phyloP scores from a whole-genome alignment of 495 filamentous ascomycete species.

The Penicillium paxilli region DNA sequence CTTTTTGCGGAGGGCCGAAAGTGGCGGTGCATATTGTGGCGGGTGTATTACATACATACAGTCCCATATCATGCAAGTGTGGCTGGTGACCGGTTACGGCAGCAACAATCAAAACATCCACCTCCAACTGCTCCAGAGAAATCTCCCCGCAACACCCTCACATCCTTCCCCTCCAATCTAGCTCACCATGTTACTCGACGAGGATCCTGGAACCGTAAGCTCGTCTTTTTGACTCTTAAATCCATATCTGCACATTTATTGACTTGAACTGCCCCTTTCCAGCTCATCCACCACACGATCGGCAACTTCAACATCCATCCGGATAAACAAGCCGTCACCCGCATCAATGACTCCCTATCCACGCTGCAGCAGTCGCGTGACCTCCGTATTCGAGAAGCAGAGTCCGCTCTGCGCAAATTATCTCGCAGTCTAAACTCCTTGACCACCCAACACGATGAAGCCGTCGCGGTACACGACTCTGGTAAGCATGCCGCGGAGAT shows the following conservation, averaged over 20 bases:
- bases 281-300: constrained; percentile 90
- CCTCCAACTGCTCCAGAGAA: constrained; percentile 1
- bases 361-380: constrained; percentile 77
- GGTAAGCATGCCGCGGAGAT: constrained; percentile 78
- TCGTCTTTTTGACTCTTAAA: not conserved
- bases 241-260: constrained; percentile 17
- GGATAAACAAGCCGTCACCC: constrained; percentile 81
- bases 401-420: constrained; percentile 69
- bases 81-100: constrained; percentile 38
- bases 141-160: not conserved
- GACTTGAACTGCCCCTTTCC: not conserved
- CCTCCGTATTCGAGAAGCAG: constrained; percentile 70
- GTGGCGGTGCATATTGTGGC: constrained; percentile 50
- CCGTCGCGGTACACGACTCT: constrained; percentile 66
- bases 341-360: constrained; percentile 79
- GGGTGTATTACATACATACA: no score
- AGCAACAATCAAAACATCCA: constrained; percentile 41
- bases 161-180: not conserved
- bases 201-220: constrained; percentile 73
- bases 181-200: constrained; percentile 89
- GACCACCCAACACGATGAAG: constrained; percentile 67
- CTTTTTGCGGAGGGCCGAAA: constrained; percentile 28
- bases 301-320: constrained; percentile 91
- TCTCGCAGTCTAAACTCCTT: constrained; percentile 70
- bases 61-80: not conserved